phyloP scores from a whole-genome alignment of 352 stramenopile genomes.

The Phytophthora syringae region DNA sequence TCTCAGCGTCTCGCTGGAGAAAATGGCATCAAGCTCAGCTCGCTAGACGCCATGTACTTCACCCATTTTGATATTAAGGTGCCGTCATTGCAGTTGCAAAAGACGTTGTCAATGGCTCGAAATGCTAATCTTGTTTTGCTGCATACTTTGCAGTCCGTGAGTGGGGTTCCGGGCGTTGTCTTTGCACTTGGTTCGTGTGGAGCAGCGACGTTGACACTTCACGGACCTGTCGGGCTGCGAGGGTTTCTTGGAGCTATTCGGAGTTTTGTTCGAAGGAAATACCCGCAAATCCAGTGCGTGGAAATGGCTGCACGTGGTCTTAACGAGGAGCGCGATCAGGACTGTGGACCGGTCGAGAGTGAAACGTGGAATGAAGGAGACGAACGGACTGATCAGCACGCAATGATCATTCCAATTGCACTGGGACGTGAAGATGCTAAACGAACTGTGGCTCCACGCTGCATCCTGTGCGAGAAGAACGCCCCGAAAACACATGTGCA shows the following conservation, averaged over 20 bases:
- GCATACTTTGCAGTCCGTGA: constrained; percentile 50
- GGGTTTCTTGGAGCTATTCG: constrained; percentile 58
- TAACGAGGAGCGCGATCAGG: background rate
- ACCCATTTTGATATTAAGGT: constrained; percentile 71
- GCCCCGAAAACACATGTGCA: background rate
- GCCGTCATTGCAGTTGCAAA: background rate
- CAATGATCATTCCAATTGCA: constrained; percentile 36
- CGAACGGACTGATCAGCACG: constrained; percentile 41
- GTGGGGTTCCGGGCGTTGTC: constrained; percentile 68
- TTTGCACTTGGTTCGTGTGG: constrained; percentile 67
- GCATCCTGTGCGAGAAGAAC: constrained; percentile 29
- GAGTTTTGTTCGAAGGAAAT: constrained; percentile 74
- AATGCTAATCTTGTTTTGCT: background rate
- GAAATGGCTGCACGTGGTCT: constrained; percentile 25
- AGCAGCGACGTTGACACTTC: constrained; percentile 47
- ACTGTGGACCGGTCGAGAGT: constrained; percentile 11
- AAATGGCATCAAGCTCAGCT: constrained; percentile 74
- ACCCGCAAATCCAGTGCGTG: constrained; percentile 63
- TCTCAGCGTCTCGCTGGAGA: constrained; percentile 73
- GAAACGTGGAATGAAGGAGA: constrained; percentile 28
- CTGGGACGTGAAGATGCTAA: constrained; percentile 2
- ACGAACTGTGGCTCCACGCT: background rate
- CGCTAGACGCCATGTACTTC: constrained; percentile 71
- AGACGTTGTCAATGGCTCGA: background rate
- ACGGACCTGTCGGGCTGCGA: constrained; percentile 49